Base-by-base conservation (phyloP, 352 stramenopile species). In the Phytophthora parvispora region DNA sequence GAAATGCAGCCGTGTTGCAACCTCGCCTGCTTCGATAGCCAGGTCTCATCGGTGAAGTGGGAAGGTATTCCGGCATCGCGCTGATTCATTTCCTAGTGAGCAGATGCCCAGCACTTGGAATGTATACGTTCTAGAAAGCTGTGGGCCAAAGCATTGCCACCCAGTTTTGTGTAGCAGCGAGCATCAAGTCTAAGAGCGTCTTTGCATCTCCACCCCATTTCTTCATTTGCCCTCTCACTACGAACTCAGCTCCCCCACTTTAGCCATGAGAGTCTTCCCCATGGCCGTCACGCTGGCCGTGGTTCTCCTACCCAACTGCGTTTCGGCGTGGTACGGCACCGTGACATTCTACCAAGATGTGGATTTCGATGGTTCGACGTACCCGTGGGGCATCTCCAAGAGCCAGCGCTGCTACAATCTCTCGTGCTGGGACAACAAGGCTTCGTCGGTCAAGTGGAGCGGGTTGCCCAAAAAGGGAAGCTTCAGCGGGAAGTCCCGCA, bases 11-110 rank as follows among this genome's bases (percentile, higher is more conserved):
- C 22, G 2, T 78, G 71, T 47, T 69, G 66, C 43, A 78, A 78
- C 56, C 56, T 78, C 10, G 43, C 58, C 36, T 76, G 72, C 52
- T 76, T 49, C 45, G 36, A 79, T 32, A 49, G 75, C 50, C 57
- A 45, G 6, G 67, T 67, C 9, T 72, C 66, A 10, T 78, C 71
- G 1, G 67, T 76, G 18, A 66, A 76, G 42, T 79, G 72, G 72
- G n/a, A 67, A 2, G 51, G 51, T 9, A 36, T 36, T 36, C 31
- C 10, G 6, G 6, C 6, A 36, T 6, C 31, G 31, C n/a, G n/a
- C n/a, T n/a, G n/a, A n/a, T n/a, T n/a, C n/a, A n/a, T n/a, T n/a
- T n/a, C n/a, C n/a, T n/a, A n/a, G n/a, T n/a, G n/a, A n/a, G n/a
- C n/a, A n/a, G n/a, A n/a, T n/a, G n/a, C n/a, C n/a, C n/a, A n/a